A percentile compares a stretch with the other conserved stretches of the same genome.
These are phyloP conservation scores for Manihot esculenta DNA, from an alignment of 441 rosid species.

Conservation along the genomic window DNA sequence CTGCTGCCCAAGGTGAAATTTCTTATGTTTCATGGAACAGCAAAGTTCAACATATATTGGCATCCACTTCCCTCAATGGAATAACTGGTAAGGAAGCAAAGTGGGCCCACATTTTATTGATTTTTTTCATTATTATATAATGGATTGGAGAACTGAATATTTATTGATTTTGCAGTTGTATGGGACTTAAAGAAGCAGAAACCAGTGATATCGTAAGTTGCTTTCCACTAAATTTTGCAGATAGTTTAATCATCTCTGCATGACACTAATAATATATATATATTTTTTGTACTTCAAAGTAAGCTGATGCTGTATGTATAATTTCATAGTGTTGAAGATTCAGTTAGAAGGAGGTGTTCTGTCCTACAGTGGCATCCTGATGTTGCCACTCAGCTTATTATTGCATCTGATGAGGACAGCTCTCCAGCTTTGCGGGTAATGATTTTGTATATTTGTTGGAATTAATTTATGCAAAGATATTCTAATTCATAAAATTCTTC, in stretches of 20 bases:
- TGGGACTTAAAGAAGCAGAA: constrained; percentile 99
- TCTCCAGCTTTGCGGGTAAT: constrained; percentile 83
- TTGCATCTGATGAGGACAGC: constrained; percentile 95
- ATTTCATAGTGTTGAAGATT: constrained; percentile 78
- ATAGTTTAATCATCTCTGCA: constrained; percentile 3
- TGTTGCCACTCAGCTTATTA: constrained; percentile 92
- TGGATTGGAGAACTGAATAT: constrained; percentile 15
- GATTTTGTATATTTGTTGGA: constrained; percentile 13
- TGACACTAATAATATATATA: not conserved
- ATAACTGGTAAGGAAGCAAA: constrained; percentile 72
- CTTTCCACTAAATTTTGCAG: constrained; percentile 9
- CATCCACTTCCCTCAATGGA: constrained; percentile 93
- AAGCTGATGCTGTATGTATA: constrained; percentile 30
- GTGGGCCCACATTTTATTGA: constrained; percentile 5
- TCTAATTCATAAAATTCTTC: constrained; percentile 20
- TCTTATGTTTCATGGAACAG: constrained; percentile 96
- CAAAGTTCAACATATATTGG: constrained; percentile 90
- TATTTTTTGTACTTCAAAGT: not conserved
- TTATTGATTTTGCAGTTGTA: constrained; percentile 55
- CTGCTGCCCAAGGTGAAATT: constrained; percentile 96
- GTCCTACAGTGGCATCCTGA: constrained; percentile 99
- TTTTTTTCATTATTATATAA: constrained; percentile 5
- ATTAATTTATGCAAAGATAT: not conserved
- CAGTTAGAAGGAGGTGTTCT: constrained; percentile 86
- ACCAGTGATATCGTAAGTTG: constrained; percentile 80